Evolutionary conservation across 2,329 filamentous ascomycete species (phyloP).

Genomic region (Penicillium sumatraense): DNA sequence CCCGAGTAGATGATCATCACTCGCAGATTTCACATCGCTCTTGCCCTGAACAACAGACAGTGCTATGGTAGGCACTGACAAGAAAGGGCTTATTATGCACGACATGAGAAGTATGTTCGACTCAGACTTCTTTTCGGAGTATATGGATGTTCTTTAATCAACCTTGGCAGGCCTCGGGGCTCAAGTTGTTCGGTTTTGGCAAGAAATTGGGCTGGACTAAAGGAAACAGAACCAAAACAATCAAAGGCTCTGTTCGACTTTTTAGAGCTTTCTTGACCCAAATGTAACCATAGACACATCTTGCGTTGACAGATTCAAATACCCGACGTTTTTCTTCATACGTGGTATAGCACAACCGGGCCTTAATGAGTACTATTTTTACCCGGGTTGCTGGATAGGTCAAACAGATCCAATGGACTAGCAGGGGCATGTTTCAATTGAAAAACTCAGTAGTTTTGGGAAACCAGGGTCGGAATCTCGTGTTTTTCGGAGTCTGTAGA

Average conservation of each 20-base stretch:
- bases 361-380: background rate
- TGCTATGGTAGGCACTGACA: background rate
- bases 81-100: background rate
- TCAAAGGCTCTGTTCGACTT: no score
- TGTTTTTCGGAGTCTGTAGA: background rate
- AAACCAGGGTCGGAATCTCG: background rate
- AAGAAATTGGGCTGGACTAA: no score
- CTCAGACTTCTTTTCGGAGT: background rate
- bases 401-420: background rate
- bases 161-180: background rate
- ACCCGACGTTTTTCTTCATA: no score
- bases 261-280: no score
- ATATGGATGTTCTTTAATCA: background rate
- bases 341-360: no score
- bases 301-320: no score
- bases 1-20: background rate
- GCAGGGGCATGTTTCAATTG: background rate
- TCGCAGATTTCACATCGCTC: background rate
- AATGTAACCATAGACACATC: no score
- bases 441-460: background rate
- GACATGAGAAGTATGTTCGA: background rate
- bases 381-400: background rate
- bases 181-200: no score
- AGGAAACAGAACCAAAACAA: no score
- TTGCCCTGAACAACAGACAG: background rate